Evolutionary conservation across 345 rosid species (phyloP), one percentile per base, ranked within the genome.

Genomic region (Salix exigua): DNA sequence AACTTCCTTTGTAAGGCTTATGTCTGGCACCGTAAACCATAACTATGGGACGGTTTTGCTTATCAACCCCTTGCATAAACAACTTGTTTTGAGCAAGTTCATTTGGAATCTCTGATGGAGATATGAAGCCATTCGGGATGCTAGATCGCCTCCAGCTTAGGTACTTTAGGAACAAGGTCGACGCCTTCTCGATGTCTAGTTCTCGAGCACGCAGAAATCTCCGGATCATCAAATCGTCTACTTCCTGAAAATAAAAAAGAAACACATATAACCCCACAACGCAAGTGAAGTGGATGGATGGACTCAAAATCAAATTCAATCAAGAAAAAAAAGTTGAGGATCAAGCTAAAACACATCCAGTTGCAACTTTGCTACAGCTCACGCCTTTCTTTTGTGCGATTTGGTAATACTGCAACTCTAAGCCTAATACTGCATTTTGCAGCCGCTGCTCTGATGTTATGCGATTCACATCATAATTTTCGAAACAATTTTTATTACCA

Each of bases 191-290:
- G 26, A 95, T 85, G 77, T 95, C 99, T 0, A 87, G 82, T 73
- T 95, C 96, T 23, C 98, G 91, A 73, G 99, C 99, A 30, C 94
- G 80, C 70, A 95, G 81, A 83, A 95, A 95, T 83, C 99, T 83
- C 78, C 97, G 73, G 71, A 95, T 77, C 94, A 84, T 88, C 35
- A 86, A 83, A 82, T 95, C 98, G 84, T 93, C 97, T 64, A 75
- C 89, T 64, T 91, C 91, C 99, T 94, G 75, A 53, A 71, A 83
- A 70, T 19, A 44, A 46, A 4, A 76, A 33, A 51, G 2, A n/a
- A 26, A 40, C 70, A 68, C 70, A 58, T 5, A 71, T 31, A 53
- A 48, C 13, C 13, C 38, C 30, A 71, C 30, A 42, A 18, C 53
- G 26, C 30, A 63, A 23, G 23, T 37, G 51, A 25, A 28, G 26